phyloP scores from a whole-genome alignment of 192 early-diverging fungal species.

The Backusella morwellensis region DNA sequence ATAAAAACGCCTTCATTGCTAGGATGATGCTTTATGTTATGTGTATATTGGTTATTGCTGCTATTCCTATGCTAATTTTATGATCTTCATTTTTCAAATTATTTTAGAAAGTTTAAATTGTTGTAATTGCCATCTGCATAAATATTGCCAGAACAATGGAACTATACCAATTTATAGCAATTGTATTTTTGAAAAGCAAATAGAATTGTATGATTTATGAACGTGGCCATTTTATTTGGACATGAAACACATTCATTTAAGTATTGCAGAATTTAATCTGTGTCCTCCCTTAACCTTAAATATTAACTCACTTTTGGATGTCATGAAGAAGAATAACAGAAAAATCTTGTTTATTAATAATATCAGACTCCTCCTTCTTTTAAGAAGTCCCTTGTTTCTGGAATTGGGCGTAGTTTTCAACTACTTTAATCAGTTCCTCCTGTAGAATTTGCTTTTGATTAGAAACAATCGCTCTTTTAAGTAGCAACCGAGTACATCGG shows the following conservation, averaged over 20 bases:
- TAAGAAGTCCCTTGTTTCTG: conserved; percentile 27
- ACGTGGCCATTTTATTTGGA: neutral
- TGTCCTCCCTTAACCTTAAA: neutral
- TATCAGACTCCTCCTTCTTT: neutral
- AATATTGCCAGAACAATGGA: neutral
- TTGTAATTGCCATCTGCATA: neutral
- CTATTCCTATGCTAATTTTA: neutral
- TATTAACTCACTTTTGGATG: conserved; percentile 22
- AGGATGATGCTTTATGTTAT: neutral
- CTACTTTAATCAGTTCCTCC: neutral
- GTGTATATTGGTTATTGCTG: neutral
- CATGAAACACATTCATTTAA: neutral
- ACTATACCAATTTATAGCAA: neutral
- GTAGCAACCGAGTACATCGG: conserved; percentile 35
- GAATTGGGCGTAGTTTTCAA: neutral
- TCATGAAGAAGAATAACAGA: conserved; percentile 27
- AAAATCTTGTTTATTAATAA: conserved; percentile 43
- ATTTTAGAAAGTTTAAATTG: neutral
- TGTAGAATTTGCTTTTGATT: neutral
- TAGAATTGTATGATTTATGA: neutral
- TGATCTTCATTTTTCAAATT: too few relatives aligned
- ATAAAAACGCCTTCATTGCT: neutral
- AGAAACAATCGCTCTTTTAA: conserved; percentile 28
- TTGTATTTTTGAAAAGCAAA: neutral
- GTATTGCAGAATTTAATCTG: neutral